Conservation (phyloP, 2,329 filamentous ascomycete genomes). For the Trichophyton mentagrophytes region DNA sequence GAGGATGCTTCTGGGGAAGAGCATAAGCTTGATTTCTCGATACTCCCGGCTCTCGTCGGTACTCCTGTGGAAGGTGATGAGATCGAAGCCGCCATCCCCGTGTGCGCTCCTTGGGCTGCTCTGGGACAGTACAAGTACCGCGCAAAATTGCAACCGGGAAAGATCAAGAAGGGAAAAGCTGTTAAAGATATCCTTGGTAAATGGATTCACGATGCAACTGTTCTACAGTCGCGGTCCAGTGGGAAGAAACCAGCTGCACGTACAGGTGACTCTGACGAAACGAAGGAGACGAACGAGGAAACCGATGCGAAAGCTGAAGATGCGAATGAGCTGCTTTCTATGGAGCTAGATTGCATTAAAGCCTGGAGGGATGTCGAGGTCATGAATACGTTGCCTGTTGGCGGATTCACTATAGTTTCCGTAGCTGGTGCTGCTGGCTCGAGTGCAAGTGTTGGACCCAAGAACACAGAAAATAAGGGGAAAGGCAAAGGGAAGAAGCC, state of each 20-base stretch:
- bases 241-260: constrained; percentile 25
- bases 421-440: constrained; percentile 29
- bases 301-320: neutral
- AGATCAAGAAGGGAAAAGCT: constrained; percentile 86
- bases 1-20: constrained; percentile 44
- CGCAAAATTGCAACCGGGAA: constrained; percentile 81
- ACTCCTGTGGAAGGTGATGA: constrained; percentile 71
- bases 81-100: constrained; percentile 46
- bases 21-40: constrained; percentile 37
- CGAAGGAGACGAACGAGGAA: constrained; percentile 24
- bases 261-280: constrained; percentile 21
- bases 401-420: constrained; percentile 26
- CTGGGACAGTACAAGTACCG: constrained; percentile 72
- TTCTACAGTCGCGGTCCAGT: constrained; percentile 12
- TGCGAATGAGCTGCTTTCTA: constrained; percentile 52
- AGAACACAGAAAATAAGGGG: constrained; percentile 12
- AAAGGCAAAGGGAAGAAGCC: constrained; percentile 17
- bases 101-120: constrained; percentile 52
- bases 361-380: constrained; percentile 53
- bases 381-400: constrained; percentile 28
- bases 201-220: constrained; percentile 55
- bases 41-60: constrained; percentile 57
- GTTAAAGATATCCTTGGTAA: constrained; percentile 76
- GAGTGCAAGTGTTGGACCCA: constrained; percentile 18
- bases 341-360: constrained; percentile 75